A percentile compares a stretch with the other conserved stretches of the same genome.
phyloP scores from a whole-genome alignment of 768 basidiomycete genomes.

The Suillus discolor region DNA sequence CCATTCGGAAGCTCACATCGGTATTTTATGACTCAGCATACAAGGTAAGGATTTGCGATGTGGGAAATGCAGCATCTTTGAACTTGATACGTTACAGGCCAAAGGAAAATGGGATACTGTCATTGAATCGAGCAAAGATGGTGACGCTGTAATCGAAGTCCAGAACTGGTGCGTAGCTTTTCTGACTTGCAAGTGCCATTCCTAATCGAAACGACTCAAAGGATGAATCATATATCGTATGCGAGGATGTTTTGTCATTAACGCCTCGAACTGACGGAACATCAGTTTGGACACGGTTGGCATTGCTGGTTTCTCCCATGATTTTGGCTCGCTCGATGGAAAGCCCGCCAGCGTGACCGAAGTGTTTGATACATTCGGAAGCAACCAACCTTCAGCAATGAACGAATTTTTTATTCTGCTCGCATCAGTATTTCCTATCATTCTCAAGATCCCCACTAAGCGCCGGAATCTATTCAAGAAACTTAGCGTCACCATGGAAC shows the following conservation, averaged over 20 bases:
- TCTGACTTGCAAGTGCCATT: not conserved
- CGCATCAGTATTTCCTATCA: not conserved
- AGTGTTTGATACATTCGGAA: constrained; percentile 39
- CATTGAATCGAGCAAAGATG: constrained; percentile 22
- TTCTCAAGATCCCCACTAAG: not conserved
- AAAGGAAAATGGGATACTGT: constrained; percentile 33
- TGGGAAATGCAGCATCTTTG: not conserved
- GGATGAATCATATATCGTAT: constrained; percentile 40
- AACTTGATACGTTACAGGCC: constrained; percentile 18
- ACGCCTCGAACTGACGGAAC: not conserved
- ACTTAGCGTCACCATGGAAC: not conserved
- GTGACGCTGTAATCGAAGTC: constrained; percentile 37
- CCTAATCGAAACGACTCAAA: not conserved
- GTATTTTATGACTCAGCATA: constrained; percentile 46
- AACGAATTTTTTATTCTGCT: constrained; percentile 18
- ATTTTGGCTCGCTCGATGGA: constrained; percentile 56
- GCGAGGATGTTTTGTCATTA: constrained; percentile 3
- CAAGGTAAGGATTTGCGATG: constrained; percentile 32
- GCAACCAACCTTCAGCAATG: constrained; percentile 26
- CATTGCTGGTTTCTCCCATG: constrained; percentile 60
- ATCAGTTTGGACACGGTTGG: constrained; percentile 60
- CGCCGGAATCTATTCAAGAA: not conserved
- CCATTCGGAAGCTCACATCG: constrained; percentile 37
- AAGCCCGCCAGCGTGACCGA: constrained; percentile 43
- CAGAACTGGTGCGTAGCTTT: constrained; percentile 30